Base-by-base conservation (phyloP, 352 stramenopile species). In the Phytophthora pseudosyringae region DNA sequence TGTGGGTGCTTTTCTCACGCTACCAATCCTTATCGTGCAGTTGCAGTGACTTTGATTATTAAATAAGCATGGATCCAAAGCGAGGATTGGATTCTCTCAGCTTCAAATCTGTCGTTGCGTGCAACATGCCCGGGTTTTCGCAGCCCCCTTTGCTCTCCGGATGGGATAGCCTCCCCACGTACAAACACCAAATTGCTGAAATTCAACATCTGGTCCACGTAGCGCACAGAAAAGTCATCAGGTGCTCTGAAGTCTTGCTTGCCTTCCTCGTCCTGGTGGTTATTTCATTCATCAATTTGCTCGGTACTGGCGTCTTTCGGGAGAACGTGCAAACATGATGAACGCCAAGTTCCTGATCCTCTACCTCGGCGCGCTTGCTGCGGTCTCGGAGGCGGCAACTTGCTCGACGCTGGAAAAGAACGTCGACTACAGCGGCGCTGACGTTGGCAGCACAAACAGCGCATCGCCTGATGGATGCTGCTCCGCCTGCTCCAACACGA, bases 221-320 rank as follows among this genome's bases (percentile, higher is more conserved):
- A 43, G 54, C 32, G 21, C 45, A 54, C 21, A 47, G 32, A 40
- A 40, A 62, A 54, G 10, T 13, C 13, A 26, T 15, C 44, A 18
- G 54, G 39, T 52, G 28, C 36, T 63, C 45, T 55, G n/a, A 36
- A 28, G 21, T 48, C n/a, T 54, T 31, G 25, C 13, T 38, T 28
- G n/a, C 21, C 2, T 21, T 52, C 31, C 16, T 55, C n/a, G 13
- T 66, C 41, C 38, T 59, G 29, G 56, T 64, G 45, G 48, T 59
- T n/a, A 5, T 43, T 26, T 62, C 59, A 68, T 51, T 68, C 51
- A 46, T 53, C 43, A 47, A 56, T 68, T 62, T 56, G 10, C 36
- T 21, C 21, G 1, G 21, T 21, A 21, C 21, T 21, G 21, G 39
- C 29, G 9, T 9, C 18, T 38, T 21, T 2, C 21, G 21, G 21